phyloP scores from a whole-genome alignment of 1,139 yeast species.

The Diutina neorugosa region DNA sequence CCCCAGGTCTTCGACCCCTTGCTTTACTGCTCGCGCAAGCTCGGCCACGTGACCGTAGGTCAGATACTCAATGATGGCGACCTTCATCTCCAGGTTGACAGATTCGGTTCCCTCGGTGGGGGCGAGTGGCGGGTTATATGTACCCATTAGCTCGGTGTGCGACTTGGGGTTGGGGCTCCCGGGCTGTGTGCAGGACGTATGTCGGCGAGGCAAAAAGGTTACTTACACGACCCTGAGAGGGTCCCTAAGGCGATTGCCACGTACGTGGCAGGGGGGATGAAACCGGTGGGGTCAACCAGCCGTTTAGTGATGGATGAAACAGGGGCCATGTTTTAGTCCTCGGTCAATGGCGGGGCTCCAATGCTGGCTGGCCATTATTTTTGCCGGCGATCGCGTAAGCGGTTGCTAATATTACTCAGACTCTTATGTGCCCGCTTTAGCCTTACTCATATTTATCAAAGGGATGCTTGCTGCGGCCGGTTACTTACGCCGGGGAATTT shows the following conservation, averaged over 20 bases:
- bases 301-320: too few relatives aligned
- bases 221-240: too few relatives aligned
- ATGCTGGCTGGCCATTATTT: too few relatives aligned
- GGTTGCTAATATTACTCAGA: not conserved
- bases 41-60: slow-evolving; percentile 68
- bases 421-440: not conserved
- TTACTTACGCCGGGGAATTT: not conserved
- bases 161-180: not conserved
- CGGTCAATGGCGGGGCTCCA: too few relatives aligned
- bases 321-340: too few relatives aligned
- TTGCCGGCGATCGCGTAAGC: not conserved
- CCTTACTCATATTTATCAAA: not conserved
- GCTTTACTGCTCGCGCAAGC: slow-evolving; percentile 56
- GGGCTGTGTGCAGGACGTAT: not conserved
- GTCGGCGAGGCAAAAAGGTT: not conserved
- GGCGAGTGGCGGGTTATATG: not conserved
- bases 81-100: slow-evolving; percentile 11
- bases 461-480: not conserved
- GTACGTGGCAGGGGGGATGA: too few relatives aligned
- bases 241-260: too few relatives aligned
- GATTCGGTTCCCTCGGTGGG: not conserved
- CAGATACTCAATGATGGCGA: slow-evolving; percentile 64
- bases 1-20: slow-evolving; percentile 67
- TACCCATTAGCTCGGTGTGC: not conserved
- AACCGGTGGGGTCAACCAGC: too few relatives aligned